Conservation (phyloP, 2,329 filamentous ascomycete genomes). For the Talaromyces piceae region DNA sequence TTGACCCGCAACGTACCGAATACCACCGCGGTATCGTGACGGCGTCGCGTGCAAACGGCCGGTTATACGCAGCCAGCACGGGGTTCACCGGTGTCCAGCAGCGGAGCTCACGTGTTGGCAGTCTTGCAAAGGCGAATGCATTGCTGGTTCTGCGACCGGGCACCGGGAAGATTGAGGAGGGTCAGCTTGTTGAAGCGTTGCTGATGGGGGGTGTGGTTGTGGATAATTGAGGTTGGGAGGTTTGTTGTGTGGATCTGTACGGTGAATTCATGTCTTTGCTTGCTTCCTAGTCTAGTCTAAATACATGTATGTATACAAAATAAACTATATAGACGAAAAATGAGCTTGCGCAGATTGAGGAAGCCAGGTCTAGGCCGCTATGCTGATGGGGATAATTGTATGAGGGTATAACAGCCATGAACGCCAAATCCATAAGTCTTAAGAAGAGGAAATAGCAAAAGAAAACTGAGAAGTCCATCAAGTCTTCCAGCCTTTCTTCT, state of each 20-base stretch:
- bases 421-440: neutral
- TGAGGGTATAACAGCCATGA: neutral
- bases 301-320: neutral
- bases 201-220: constrained; percentile 57
- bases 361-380: neutral
- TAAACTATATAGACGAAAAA: neutral
- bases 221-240: neutral
- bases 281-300: no score
- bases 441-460: neutral
- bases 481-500: constrained; percentile 44
- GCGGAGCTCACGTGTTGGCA: constrained; percentile 82
- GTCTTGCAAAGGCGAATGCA: constrained; percentile 81
- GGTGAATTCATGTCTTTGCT: no score
- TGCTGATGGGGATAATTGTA: neutral
- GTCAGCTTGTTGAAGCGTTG: constrained; percentile 66
- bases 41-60: constrained; percentile 55
- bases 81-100: constrained; percentile 57
- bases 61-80: constrained; percentile 69
- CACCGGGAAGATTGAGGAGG: constrained; percentile 56
- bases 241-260: no score
- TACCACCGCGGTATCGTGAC: constrained; percentile 80
- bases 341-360: no score
- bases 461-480: neutral
- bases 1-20: constrained; percentile 72
- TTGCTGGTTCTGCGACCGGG: constrained; percentile 55